A percentile compares a stretch with the other conserved stretches of the same genome.
phyloP scores from a whole-genome alignment of 768 basidiomycete species.

The Collybia sp. region DNA sequence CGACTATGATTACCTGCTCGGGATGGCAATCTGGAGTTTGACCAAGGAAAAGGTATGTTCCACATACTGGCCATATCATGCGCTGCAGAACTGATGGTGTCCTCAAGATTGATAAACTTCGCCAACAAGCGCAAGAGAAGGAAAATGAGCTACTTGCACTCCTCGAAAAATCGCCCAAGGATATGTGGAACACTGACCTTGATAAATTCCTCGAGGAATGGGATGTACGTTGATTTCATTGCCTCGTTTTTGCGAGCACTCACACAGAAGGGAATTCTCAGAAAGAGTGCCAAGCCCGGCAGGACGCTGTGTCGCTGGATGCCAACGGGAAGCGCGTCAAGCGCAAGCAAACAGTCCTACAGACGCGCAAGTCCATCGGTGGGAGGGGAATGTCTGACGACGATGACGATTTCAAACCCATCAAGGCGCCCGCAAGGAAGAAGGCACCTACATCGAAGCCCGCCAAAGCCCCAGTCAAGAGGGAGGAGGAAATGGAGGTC shows the following conservation, averaged over 20 bases:
- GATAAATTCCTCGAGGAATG: constrained; percentile 80
- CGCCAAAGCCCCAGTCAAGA: constrained; percentile 20
- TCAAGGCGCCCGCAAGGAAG: constrained; percentile 38
- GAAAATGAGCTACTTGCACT: constrained; percentile 75
- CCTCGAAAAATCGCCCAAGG: constrained; percentile 72
- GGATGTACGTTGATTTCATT: constrained; percentile 52
- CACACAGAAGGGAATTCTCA: constrained; percentile 10
- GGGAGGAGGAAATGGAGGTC: constrained; percentile 18
- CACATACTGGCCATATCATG: not conserved
- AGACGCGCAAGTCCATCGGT: constrained; percentile 47
- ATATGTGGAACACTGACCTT: constrained; percentile 89
- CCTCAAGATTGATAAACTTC: constrained; percentile 78
- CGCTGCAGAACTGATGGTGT: constrained; percentile 1
- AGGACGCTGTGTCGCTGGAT: constrained; percentile 32
- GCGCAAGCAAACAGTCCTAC: constrained; percentile 39
- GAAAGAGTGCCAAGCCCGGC: constrained; percentile 44
- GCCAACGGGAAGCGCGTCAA: constrained; percentile 45
- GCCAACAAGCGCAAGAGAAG: constrained; percentile 75
- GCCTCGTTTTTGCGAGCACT: not conserved
- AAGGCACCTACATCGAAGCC: constrained; percentile 29
- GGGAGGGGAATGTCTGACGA: constrained; percentile 28
- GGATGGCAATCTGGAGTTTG: constrained; percentile 94
- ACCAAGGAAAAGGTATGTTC: constrained; percentile 80
- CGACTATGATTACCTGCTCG: constrained; percentile 91
- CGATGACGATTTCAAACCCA: constrained; percentile 44